A percentile compares a stretch with the other conserved stretches of the same genome.
Evolutionary conservation across 495 filamentous ascomycete genomes (phyloP).

Genomic region (Aspergillus cavernicola): DNA sequence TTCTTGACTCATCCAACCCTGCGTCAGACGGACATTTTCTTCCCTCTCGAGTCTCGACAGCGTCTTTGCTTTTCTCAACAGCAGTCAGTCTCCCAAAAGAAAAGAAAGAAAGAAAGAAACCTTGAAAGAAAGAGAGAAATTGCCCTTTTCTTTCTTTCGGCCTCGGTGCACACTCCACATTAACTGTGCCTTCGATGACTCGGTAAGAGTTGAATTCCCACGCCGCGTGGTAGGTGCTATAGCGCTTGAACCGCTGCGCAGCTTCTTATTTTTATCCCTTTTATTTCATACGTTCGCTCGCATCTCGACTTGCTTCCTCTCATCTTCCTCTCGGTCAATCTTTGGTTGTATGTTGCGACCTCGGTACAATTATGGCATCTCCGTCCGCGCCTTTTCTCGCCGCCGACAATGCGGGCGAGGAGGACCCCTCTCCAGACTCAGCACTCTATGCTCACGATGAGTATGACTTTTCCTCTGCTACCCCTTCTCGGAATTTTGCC

Average conservation of each 20-base stretch:
- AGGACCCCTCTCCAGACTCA: slow-evolving; percentile 28
- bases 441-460: slow-evolving; percentile 28
- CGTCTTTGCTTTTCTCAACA: background rate
- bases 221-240: slow-evolving; percentile 25
- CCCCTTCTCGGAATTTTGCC: slow-evolving; percentile 22
- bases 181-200: slow-evolving; percentile 17
- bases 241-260: slow-evolving; percentile 20
- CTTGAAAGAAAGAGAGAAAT: background rate
- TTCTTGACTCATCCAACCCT: background rate
- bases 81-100: background rate
- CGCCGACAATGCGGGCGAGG: slow-evolving; percentile 33
- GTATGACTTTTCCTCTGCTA: slow-evolving; percentile 21
- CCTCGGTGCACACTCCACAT: background rate
- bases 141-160: background rate
- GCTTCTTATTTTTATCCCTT: slow-evolving; percentile 15
- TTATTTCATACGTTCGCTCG: background rate
- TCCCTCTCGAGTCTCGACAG: background rate
- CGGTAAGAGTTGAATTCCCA: slow-evolving; percentile 20
- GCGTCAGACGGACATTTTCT: slow-evolving; percentile 3
- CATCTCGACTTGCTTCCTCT: background rate
- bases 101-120: background rate
- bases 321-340: slow-evolving; percentile 2
- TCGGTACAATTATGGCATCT: slow-evolving; percentile 19
- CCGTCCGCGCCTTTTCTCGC: slow-evolving; percentile 16
- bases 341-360: slow-evolving; percentile 18